Evolutionary conservation across 2,329 filamentous ascomycete genomes (phyloP).

Genomic region (Fusarium abutilonis): DNA sequence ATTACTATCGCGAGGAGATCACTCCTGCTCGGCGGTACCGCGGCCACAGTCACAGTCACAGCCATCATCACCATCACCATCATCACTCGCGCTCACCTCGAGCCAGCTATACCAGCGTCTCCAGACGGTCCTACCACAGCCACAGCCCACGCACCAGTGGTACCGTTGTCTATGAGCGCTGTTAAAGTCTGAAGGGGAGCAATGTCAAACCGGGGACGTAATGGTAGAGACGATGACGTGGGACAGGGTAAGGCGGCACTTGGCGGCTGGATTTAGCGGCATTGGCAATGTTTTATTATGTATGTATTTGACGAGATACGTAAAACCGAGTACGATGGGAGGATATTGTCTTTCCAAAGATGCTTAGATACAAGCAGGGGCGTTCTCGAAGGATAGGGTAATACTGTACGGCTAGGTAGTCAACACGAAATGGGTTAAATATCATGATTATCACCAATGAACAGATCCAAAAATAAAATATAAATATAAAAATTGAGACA

Average conservation of each 20-base stretch:
- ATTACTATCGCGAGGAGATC: conserved; percentile 67
- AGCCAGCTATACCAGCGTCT: conserved; percentile 56
- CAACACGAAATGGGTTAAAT: conserved; percentile 5
- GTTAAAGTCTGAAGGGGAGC: conserved; percentile 7
- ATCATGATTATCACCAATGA: not conserved
- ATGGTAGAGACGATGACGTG: conserved; percentile 27
- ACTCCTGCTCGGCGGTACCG: conserved; percentile 57
- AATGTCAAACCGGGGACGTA: conserved; percentile 4
- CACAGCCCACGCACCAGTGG: conserved; percentile 58
- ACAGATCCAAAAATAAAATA: not conserved
- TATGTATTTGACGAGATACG: conserved; percentile 17
- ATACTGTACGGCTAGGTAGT: not conserved
- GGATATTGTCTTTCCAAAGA: conserved; percentile 11
- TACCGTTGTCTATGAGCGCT: conserved; percentile 39
- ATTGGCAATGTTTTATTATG: conserved; percentile 24
- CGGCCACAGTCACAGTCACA: conserved; percentile 50
- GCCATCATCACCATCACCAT: conserved; percentile 50
- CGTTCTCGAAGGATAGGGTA: conserved; percentile 17
- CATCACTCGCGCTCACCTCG: conserved; percentile 51
- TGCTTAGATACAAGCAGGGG: conserved; percentile 16
- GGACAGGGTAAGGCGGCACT: conserved; percentile 11
- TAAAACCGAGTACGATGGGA: conserved; percentile 7
- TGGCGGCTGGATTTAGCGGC: conserved; percentile 31
- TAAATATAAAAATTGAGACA: not conserved
- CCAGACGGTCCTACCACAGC: conserved; percentile 48